Evolutionary conservation across 495 filamentous ascomycete species (phyloP).

Genomic region (Penicillium atrosanguineum): DNA sequence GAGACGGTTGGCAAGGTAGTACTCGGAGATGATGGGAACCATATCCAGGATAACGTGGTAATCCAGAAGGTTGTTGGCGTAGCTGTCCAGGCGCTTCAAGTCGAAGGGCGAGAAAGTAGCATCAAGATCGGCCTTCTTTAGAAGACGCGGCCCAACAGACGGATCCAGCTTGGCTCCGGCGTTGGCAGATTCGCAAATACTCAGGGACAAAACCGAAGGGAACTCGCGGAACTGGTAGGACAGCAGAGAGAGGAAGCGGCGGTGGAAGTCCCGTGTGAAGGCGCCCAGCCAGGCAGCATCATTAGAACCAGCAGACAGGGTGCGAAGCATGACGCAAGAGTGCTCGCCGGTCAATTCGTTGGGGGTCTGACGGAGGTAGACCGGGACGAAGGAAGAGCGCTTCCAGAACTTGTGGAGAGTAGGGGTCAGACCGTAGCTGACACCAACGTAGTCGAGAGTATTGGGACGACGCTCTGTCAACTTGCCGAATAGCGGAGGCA

Average conservation of each 20-base stretch:
- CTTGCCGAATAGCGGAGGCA: constrained; percentile 91
- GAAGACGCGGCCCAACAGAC: constrained; percentile 44
- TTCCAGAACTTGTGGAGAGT: constrained; percentile 97
- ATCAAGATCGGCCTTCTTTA: constrained; percentile 74
- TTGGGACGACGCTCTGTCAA: constrained; percentile 80
- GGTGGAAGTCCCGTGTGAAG: constrained; percentile 89
- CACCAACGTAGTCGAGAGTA: constrained; percentile 85
- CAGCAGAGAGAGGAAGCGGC: constrained; percentile 80
- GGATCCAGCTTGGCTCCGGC: constrained; percentile 61
- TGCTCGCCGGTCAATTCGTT: constrained; percentile 98
- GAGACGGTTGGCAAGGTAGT: constrained; percentile 80
- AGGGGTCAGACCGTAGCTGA: constrained; percentile 89
- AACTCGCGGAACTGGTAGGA: constrained; percentile 92
- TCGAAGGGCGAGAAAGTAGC: constrained; percentile 81
- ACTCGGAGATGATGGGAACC: constrained; percentile 71
- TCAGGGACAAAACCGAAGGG: constrained; percentile 74
- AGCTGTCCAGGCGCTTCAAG: constrained; percentile 88
- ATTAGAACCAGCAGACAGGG: constrained; percentile 54
- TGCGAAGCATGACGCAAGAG: constrained; percentile 93
- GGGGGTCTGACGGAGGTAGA: constrained; percentile 92
- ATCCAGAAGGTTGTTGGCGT: constrained; percentile 94
- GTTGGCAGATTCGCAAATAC: constrained; percentile 82
- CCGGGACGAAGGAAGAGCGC: constrained; percentile 75
- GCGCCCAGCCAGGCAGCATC: constrained; percentile 84
- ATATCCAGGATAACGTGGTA: constrained; percentile 97